Evolutionary conservation across 208 protist species (phyloP).

Genomic region (Acanthamoeba healyi): DNA sequence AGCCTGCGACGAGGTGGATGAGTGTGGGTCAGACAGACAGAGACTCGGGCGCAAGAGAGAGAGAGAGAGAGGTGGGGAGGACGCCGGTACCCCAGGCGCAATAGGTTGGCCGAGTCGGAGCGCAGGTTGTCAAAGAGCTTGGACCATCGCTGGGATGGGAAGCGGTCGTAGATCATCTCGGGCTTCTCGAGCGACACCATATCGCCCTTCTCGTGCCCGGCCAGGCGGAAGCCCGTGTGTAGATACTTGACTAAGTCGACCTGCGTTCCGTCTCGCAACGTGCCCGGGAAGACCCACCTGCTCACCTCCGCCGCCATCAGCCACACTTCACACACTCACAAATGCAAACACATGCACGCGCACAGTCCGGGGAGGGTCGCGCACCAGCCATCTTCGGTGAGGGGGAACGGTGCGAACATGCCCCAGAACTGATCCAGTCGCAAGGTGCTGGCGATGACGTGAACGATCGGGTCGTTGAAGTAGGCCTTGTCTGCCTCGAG

Average conservation of each 20-base stretch:
- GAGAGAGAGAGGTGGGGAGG: neutral
- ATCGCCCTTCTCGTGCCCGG: neutral
- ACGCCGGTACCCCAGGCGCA: neutral
- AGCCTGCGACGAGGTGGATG: neutral
- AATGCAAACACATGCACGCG: neutral
- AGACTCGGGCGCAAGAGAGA: no score
- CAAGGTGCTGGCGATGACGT: neutral
- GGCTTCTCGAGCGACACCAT: neutral
- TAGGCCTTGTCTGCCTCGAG: neutral
- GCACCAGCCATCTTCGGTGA: conserved; percentile 11
- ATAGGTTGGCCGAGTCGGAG: neutral
- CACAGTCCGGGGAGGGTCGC: neutral
- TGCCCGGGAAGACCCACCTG: conserved; percentile 9
- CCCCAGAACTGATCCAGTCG: conserved; percentile 1
- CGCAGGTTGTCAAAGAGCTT: conserved; percentile 27
- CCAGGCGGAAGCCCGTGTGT: neutral
- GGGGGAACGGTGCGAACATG: conserved; percentile 7
- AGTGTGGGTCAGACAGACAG: no score
- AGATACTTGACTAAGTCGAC: neutral
- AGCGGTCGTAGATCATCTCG: neutral
- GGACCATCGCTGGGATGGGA: neutral
- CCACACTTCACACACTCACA: neutral
- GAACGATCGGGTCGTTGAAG: neutral
- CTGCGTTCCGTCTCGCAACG: neutral
- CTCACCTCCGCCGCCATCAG: no score